phyloP scores from a whole-genome alignment of 257 asterid species.

The Capsicum pubescens region DNA sequence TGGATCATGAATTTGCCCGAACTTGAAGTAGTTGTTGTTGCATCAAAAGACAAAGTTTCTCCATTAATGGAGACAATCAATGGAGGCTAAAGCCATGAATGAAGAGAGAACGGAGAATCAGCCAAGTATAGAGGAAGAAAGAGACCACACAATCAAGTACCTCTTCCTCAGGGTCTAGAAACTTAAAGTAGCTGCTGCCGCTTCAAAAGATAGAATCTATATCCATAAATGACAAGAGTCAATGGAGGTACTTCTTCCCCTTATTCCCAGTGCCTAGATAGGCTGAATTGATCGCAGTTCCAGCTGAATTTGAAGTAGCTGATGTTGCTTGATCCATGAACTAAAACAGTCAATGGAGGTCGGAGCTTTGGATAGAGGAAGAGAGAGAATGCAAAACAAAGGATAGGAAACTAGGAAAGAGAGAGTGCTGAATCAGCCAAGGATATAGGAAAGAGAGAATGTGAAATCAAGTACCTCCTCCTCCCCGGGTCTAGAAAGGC shows the following conservation, averaged over 20 bases:
- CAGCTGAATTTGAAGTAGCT: not conserved
- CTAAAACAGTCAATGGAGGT: not conserved
- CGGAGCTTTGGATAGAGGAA: not conserved
- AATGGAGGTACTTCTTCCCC: too few species aligned
- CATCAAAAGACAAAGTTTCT: not conserved
- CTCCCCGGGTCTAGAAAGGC: not conserved
- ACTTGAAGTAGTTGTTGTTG: not conserved
- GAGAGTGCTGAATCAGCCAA: not conserved
- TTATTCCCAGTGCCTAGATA: not conserved
- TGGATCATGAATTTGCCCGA: not conserved
- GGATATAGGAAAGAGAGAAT: not conserved
- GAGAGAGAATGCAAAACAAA: not conserved
- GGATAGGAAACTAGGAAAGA: not conserved
- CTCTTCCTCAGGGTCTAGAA: not conserved
- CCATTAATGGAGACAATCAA: not conserved
- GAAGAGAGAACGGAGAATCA: not conserved
- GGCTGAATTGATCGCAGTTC: not conserved
- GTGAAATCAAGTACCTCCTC: not conserved
- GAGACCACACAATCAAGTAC: not conserved
- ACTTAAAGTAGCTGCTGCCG: not conserved
- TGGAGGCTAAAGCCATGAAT: not conserved
- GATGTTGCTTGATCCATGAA: not conserved
- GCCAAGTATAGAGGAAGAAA: not conserved
- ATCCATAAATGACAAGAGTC: not conserved
- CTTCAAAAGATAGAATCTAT: not conserved